Evolutionary conservation across 2,329 filamentous ascomycete genomes (phyloP), one percentile per base, ranked within the genome.

Genomic region (Ceratocystis huliohia): DNA sequence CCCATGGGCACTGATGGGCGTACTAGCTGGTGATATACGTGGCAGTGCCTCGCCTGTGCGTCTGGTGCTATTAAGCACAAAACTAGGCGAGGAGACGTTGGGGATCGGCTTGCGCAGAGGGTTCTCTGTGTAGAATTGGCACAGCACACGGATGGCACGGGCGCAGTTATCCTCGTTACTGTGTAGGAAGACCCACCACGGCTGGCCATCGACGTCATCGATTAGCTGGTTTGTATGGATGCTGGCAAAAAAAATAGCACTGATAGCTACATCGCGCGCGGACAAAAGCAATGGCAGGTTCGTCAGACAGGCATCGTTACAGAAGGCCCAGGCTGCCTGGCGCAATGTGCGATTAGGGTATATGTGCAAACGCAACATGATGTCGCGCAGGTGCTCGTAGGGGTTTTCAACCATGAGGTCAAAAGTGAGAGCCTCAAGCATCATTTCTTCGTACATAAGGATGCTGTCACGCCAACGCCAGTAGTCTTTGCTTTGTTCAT

Each of bases 381-480:
- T 87, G 66, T 93, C 85, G 75, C 90, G 94, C 33, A 97, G 84
- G 67, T 88, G 84, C 67, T 87, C 86, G 74, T 97, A 94, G 0
- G 94, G 93, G 68, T 91, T 89, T 70, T 95, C 89, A 33, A 96
- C 81, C 75, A 92, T 90, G 59, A 99, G 80, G 74, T 99, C 94
- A 75, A 99, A 99, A 68, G 92, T 97, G 20, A 99, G 80, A 59
- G 86, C 85, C 75, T 97, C 94, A 17, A 99, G 82, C 78, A 99
- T 88, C 56, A 93, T 80, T 74, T 97, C 94, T 76, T 99, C 94
- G 73, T 95, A 91, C 70, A 88, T 87, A 15, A 97, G 79, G 67
- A 99, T 96, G 67, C 88, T 94, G 74, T 99, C 94, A 69, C 91
- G 85, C 94, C 94, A 99, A 72, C 89, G 85, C 94, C 94, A 99